Base-by-base conservation (phyloP, 2,329 filamentous ascomycete genomes). In the Scedosporium boydii region DNA sequence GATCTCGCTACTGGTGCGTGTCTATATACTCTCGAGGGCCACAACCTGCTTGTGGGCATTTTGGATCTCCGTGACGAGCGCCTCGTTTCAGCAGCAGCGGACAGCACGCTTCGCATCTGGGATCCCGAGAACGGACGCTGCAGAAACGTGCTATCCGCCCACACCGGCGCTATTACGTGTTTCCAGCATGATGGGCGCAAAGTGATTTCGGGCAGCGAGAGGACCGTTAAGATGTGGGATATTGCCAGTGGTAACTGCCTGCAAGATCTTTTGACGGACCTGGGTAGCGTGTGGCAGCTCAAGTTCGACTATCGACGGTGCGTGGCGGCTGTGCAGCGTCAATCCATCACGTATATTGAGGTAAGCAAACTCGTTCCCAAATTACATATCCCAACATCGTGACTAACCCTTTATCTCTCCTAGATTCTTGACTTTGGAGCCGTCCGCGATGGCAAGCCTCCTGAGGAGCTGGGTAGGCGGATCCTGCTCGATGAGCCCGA, bases 141-240 rank as follows among this genome's bases (percentile, higher is more conserved):
- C 74, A 93, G 91, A 73, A 92, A 89, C 70, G 93, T 89, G 10
- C 80, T 99, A 63, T 93, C 89, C 68, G 95, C 95, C 0, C 95
- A 99, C 70, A 98, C 93, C 0, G 95, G 93, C 42, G 95, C 95
- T 23, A 99, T 99, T 66, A 99, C 95, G 4, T 99, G 95, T 74
- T 99, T 99, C 75, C 95, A 99, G 75, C 95, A 99, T 69, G 95
- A 99, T 71, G 91, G 89, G 0, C 89, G 93, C 67, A 99, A 99
- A 72, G 93, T 99, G 41, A 96, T 99, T 63, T 96, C 91, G 48
- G 95, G 95, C 62, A 96, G 91, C 64, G 95, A 99, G 73, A 87
- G 93, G 70, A 97, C 91, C 3, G 80, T 99, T 66, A 99, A 99
- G 80, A 96, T 99, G 91, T 99, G 95, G 95, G 91, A 99, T 70